A percentile compares a stretch with the other conserved stretches of the same genome.
phyloP scores from a whole-genome alignment of 202 grass and related monocot species.

The Panicum hallii region DNA sequence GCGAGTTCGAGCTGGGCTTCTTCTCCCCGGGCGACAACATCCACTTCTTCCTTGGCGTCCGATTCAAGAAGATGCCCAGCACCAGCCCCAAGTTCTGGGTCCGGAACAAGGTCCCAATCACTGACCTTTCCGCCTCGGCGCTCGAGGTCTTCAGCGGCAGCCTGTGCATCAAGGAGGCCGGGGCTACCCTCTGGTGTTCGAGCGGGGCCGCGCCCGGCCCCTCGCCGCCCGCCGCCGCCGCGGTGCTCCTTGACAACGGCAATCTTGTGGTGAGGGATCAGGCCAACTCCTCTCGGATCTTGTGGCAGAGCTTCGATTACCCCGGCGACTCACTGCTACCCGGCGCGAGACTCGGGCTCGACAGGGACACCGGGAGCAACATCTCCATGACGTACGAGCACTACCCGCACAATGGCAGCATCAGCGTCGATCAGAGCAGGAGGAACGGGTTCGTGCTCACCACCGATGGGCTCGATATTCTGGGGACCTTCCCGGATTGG shows the following conservation, averaged over 20 bases:
- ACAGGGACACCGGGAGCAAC: slow-evolving; percentile 42
- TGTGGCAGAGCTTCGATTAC: slow-evolving; percentile 77
- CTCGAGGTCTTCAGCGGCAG: slow-evolving; percentile 40
- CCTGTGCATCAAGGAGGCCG: slow-evolving; percentile 48
- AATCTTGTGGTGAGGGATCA: slow-evolving; percentile 70
- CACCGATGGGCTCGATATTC: slow-evolving; percentile 25
- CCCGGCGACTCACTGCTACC: slow-evolving; percentile 62
- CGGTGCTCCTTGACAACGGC: slow-evolving; percentile 62
- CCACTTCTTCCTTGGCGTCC: slow-evolving; percentile 48
- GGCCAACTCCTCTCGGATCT: slow-evolving; percentile 48
- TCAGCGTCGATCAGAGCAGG: slow-evolving; percentile 27
- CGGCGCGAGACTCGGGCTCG: slow-evolving; percentile 52
- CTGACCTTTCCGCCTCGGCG: slow-evolving; percentile 28
- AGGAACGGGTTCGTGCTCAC: slow-evolving; percentile 57
- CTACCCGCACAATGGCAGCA: slow-evolving; percentile 44
- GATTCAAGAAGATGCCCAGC: slow-evolving; percentile 23
- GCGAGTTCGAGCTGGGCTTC: slow-evolving; percentile 57
- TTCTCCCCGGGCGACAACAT: slow-evolving; percentile 43
- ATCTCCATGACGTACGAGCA: slow-evolving; percentile 29
- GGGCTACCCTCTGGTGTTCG: slow-evolving; percentile 35
- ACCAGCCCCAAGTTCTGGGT: slow-evolving; percentile 55
- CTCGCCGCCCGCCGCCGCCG: slow-evolving; percentile 22
- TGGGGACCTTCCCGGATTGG: slow-evolving; percentile 59
- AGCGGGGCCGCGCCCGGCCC: background rate
- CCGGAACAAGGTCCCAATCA: slow-evolving; percentile 41